Base-by-base conservation (phyloP, 192 early-diverging fungal species). In the Coemansia sp. region DNA sequence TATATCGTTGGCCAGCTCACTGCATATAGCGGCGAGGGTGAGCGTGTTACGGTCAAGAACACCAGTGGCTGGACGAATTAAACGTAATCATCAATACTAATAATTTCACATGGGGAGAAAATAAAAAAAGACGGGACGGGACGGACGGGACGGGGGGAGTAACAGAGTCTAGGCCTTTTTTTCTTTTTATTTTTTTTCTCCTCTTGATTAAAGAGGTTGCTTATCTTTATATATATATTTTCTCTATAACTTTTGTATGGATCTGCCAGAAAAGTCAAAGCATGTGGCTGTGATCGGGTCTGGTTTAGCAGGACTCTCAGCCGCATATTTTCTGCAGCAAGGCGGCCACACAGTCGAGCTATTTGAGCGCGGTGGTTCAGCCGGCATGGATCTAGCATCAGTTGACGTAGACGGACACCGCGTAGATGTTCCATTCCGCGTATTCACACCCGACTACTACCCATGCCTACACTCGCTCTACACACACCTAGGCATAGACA, bases 1-100 rank as follows among this genome's bases (percentile, higher is more conserved):
- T n/a, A n/a, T n/a, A n/a, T n/a, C n/a, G n/a, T n/a, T n/a, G n/a
- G 95, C 44, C 62, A 70, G 34, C 83, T 97, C 22, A 40, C 52
- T 29, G 49, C 71, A 4, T 72, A 61, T 39, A 43, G 27, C 44
- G 58, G 69, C 53, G 40, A 53, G 9, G 72, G 55, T 13, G 65
- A 75, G 52, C 72, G 53, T 27, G 72, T 79, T 20, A 40, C 60
- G 36, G 75, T 78, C 15, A 60, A 66, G 38, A 80, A 85, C 64
- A 78, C 72, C 41, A 44, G 41, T 24, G 44, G 18, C 27, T 85
- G 83, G 83, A 10, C 49, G 49, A 50, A 50, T 50, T 50, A 50
- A 22, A 22, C 49, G 49, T 50, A 50, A 50, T 50, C 20, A 22
- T 22, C 7, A 50, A 20, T 22, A 22, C 20, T 50, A 1, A 18